These are phyloP conservation scores for Herpetospermum pedunculosum DNA, from an alignment of 306 rosid species.

Conservation along the genomic window DNA sequence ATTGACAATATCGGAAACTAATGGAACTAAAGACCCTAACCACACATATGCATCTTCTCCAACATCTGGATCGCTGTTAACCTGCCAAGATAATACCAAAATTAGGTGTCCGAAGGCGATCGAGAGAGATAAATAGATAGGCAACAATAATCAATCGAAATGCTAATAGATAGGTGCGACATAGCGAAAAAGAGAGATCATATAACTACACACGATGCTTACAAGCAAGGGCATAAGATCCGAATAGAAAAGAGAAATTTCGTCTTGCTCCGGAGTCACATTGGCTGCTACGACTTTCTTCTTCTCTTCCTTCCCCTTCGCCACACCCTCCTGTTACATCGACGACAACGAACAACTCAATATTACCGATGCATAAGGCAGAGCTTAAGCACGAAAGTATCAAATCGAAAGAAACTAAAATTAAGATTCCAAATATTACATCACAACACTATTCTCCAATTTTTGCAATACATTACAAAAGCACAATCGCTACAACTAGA, in stretches of 20 bases:
- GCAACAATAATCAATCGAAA: background rate
- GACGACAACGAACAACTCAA: background rate
- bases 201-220: conserved; percentile 16
- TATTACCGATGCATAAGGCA: background rate
- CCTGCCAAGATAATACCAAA: conserved; percentile 25
- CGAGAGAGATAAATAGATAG: background rate
- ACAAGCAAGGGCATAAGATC: conserved; percentile 91
- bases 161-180: background rate
- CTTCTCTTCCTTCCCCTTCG: conserved; percentile 65
- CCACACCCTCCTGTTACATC: conserved; percentile 45
- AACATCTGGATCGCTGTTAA: conserved; percentile 41
- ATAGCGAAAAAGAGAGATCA: background rate
- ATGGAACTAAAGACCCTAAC: conserved; percentile 64
- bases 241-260: conserved; percentile 75
- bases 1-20: conserved; percentile 62
- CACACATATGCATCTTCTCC: conserved; percentile 95
- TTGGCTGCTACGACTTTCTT: conserved; percentile 14
- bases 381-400: background rate
- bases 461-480: background rate
- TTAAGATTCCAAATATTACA: background rate
- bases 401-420: background rate
- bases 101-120: background rate
- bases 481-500: background rate
- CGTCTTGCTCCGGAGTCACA: conserved; percentile 41
- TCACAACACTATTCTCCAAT: background rate